Conservation (phyloP, 768 basidiomycete species). For the Suillus plorans region DNA sequence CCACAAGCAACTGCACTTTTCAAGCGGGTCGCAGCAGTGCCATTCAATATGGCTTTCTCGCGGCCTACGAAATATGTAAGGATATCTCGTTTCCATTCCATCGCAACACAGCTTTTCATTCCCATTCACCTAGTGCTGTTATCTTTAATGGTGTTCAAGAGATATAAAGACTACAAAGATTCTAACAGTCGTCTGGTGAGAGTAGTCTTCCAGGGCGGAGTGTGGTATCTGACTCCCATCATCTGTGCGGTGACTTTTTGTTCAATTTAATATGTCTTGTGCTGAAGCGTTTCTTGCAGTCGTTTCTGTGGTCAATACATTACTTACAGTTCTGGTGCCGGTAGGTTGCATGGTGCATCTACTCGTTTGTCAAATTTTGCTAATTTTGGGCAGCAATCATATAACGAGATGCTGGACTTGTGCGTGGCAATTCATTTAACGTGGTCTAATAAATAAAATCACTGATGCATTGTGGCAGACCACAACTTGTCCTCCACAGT, state of each 20-base stretch:
- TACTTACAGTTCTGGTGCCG: not conserved
- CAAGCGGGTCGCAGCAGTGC: not conserved
- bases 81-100: not conserved
- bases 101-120: not conserved
- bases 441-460: not conserved
- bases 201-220: not conserved
- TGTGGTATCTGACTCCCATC: not conserved
- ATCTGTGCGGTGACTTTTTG: not conserved
- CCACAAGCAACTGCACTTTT: constrained; percentile 2
- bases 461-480: not conserved
- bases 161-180: not conserved
- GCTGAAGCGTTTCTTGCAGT: not conserved
- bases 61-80: not conserved
- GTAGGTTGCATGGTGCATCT: not conserved
- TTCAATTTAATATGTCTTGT: not conserved
- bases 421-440: not conserved
- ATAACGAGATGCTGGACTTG: not conserved
- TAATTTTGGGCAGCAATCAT: not conserved
- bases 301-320: not conserved
- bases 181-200: not conserved
- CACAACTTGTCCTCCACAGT: not conserved
- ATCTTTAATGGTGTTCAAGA: constrained; percentile 1
- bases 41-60: not conserved
- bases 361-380: not conserved
- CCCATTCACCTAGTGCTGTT: not conserved